These are phyloP conservation scores for Mucor piriformis DNA, from an alignment of 371 early-diverging fungal species.

Conservation along the genomic window DNA sequence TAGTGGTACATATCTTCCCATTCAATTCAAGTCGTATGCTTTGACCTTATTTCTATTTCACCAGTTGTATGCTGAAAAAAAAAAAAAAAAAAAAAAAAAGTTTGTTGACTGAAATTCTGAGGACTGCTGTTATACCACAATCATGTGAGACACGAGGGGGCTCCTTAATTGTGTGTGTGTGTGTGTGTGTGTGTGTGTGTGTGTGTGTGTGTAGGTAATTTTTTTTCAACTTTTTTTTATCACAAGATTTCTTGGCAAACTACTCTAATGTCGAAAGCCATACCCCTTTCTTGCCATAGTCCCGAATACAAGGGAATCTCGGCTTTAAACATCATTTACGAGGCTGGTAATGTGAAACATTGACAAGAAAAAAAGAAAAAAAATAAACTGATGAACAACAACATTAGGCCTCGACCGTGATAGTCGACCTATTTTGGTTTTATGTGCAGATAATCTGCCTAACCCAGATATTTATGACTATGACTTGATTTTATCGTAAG, in stretches of 20 bases:
- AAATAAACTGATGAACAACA: background rate
- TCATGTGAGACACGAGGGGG: too few relatives aligned
- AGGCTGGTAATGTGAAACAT: conserved; percentile 40
- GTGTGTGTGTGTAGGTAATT: too few relatives aligned
- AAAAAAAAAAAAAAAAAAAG: too few relatives aligned
- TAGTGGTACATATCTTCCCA: too few relatives aligned
- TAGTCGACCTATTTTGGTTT: conserved; percentile 77
- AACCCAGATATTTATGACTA: conserved; percentile 76
- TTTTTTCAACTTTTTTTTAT: background rate
- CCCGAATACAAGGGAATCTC: conserved; percentile 53
- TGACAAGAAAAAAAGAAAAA: background rate
- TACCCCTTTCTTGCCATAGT: conserved; percentile 33
- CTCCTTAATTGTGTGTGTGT: too few relatives aligned
- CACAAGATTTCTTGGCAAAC: background rate
- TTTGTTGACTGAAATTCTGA: too few relatives aligned
- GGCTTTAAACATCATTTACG: conserved; percentile 49
- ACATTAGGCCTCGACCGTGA: conserved; percentile 80
- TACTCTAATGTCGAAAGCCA: conserved; percentile 30
- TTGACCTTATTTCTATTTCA: too few relatives aligned
- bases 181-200: too few relatives aligned
- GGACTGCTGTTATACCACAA: too few relatives aligned
- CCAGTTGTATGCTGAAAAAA: too few relatives aligned
- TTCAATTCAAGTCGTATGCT: too few relatives aligned
- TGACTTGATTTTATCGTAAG: conserved; percentile 76
- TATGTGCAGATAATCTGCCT: conserved; percentile 84